These are phyloP conservation scores for Castanospermum australe DNA, from an alignment of 306 rosid species.

Conservation along the genomic window DNA sequence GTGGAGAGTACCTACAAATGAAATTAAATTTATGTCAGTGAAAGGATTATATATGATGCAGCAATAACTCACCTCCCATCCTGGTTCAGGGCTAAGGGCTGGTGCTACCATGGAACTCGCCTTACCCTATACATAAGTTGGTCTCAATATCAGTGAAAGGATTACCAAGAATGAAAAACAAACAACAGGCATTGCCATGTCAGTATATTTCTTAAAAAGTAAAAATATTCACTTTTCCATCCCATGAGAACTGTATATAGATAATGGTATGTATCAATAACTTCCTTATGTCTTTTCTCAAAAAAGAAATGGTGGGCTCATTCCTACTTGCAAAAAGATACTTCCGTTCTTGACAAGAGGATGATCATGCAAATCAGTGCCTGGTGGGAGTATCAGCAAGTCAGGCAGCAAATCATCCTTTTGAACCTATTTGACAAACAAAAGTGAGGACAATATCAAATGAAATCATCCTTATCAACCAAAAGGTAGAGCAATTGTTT, in stretches of 20 bases:
- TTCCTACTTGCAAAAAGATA: conserved; percentile 84
- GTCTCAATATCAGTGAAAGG: conserved; percentile 18
- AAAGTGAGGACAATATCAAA: neutral
- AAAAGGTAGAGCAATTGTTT: neutral
- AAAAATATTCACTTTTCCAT: neutral
- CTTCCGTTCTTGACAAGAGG: conserved; percentile 78
- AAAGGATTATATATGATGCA: conserved; percentile 9
- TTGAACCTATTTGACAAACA: conserved; percentile 54
- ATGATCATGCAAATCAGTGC: conserved; percentile 85
- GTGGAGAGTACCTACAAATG: neutral
- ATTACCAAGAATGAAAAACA: neutral
- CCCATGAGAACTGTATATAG: neutral
- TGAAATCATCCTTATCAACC: neutral
- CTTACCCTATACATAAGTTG: conserved; percentile 62
- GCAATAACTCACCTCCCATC: conserved; percentile 80
- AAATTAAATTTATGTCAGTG: neutral
- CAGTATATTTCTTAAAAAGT: neutral
- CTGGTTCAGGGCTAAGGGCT: conserved; percentile 86
- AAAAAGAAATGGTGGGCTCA: neutral
- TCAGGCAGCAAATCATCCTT: conserved; percentile 76
- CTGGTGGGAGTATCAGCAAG: conserved; percentile 80
- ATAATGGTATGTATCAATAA: neutral
- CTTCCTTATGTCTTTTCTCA: neutral
- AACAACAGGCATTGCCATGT: neutral
- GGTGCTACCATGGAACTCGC: conserved; percentile 96